Evolutionary conservation across 2,329 filamentous ascomycete species (phyloP).

Genomic region (Calonectria ilicicola): DNA sequence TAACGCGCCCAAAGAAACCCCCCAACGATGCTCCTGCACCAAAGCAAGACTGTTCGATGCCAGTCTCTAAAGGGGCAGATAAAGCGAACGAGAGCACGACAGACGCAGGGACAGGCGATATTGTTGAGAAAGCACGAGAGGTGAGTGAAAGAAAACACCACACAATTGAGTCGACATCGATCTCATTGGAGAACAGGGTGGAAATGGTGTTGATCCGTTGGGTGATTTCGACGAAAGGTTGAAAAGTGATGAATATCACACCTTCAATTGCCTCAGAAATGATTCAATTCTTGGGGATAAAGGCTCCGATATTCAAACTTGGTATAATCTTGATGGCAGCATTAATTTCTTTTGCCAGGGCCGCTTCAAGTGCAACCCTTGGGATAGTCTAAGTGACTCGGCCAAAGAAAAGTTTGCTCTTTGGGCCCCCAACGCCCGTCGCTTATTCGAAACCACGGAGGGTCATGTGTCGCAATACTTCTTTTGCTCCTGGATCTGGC

Average conservation of each 20-base stretch:
- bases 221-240: too few relatives aligned
- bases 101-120: too few relatives aligned
- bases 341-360: not conserved
- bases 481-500: slow-evolving; percentile 1
- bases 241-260: not conserved
- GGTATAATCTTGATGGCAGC: not conserved
- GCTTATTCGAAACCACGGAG: not conserved
- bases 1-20: not conserved
- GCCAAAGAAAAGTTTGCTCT: not conserved
- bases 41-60: not conserved
- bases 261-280: not conserved
- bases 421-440: not conserved
- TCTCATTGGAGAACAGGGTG: too few relatives aligned
- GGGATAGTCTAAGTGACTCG: not conserved
- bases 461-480: not conserved
- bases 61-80: not conserved
- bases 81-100: too few relatives aligned
- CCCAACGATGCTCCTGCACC: not conserved
- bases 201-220: too few relatives aligned
- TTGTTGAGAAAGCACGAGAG: too few relatives aligned
- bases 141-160: too few relatives aligned
- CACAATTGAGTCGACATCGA: too few relatives aligned
- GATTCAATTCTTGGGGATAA: not conserved
- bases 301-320: not conserved
- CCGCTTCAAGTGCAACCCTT: not conserved